A percentile compares a stretch with the other conserved stretches of the same genome.
Conservation (phyloP, 1,284 basidiomycete species). For the Trametes hirsuta region DNA sequence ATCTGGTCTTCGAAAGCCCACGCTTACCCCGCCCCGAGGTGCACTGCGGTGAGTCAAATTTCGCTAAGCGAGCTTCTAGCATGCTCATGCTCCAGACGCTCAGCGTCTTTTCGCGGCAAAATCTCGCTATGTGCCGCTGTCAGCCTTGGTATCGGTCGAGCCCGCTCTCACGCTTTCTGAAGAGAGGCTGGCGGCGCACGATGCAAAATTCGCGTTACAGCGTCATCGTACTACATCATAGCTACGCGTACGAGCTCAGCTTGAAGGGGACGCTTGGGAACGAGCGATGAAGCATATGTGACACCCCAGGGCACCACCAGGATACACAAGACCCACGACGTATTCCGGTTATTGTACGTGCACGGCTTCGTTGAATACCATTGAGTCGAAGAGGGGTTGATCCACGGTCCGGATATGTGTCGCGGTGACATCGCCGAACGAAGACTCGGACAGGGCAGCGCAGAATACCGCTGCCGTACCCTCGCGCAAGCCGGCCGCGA, state of each 20-base stretch:
- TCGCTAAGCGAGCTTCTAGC: constrained; percentile 6
- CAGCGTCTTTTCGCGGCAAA: constrained; percentile 17
- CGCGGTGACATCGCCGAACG: not conserved
- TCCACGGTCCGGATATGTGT: constrained; percentile 17
- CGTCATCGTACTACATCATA: constrained; percentile 7
- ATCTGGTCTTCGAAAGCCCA: not conserved
- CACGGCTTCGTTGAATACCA: constrained; percentile 20
- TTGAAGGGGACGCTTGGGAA: constrained; percentile 8
- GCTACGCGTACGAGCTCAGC: not conserved
- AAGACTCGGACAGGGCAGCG: not conserved
- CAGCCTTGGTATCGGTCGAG: not conserved
- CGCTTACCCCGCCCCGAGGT: not conserved
- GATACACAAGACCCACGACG: constrained; percentile 22
- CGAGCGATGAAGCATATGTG: constrained; percentile 6
- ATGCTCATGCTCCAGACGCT: constrained; percentile 7
- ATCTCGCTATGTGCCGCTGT: constrained; percentile 12
- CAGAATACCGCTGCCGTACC: not conserved
- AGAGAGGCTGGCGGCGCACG: not conserved
- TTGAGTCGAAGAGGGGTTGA: constrained; percentile 20
- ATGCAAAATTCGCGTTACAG: not conserved
- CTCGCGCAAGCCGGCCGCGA: constrained; percentile 6
- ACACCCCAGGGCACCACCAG: constrained; percentile 16
- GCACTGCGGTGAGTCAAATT: constrained; percentile 13
- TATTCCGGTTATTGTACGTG: constrained; percentile 9
- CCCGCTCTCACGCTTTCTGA: constrained; percentile 2